Evolutionary conservation across 768 basidiomycete species (phyloP), one percentile per base, ranked within the genome.

Genomic region (Mycena olivaceomarginata): DNA sequence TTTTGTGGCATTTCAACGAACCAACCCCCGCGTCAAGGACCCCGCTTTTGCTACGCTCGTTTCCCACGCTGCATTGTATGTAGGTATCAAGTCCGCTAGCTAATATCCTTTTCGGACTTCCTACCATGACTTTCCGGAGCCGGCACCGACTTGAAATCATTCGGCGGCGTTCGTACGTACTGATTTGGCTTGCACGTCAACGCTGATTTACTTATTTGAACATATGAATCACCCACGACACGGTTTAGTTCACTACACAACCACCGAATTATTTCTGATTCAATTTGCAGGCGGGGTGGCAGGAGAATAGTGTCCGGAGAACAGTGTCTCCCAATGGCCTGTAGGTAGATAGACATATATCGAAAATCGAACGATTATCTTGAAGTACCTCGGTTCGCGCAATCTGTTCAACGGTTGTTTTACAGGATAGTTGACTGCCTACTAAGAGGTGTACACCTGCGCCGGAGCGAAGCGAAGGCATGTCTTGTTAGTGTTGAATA

Each of bases 151-250:
- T 51, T 51, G 48, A 51, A 51, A 51, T 51, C 48, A 12, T 15
- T 51, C 13, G 48, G 16, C 48, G 48, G 48, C 48, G 16, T 51
- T 51, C 43, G 15, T 45, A 45, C 6, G 53, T 56, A 56, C 22
- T n/a, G 9, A 56, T 56, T 56, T 22, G 22, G 53, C 53, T 56
- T 56, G 20, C 53, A 56, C 53, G 53, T 56, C 53, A 56, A 56
- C 53, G n/a, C 53, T 56, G 53, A 56, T 25, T 56, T 25, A 56
- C 22, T 56, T 56, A 56, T 56, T 56, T 56, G 53, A 56, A n/a
- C n/a, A 56, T 25, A 56, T 25, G 18, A 51, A 51, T 51, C 48
- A 51, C 48, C 48, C 48, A 56, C 53, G n/a, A 6, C 53, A 56
- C 53, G n/a, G 53, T 20, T 56, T 22, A 56, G 53, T 56, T 56